A percentile compares a stretch with the other conserved stretches of the same genome.
These are phyloP conservation scores for Basipetospora chlamydospora DNA, from an alignment of 2,329 filamentous ascomycete genomes.

Conservation along the genomic window DNA sequence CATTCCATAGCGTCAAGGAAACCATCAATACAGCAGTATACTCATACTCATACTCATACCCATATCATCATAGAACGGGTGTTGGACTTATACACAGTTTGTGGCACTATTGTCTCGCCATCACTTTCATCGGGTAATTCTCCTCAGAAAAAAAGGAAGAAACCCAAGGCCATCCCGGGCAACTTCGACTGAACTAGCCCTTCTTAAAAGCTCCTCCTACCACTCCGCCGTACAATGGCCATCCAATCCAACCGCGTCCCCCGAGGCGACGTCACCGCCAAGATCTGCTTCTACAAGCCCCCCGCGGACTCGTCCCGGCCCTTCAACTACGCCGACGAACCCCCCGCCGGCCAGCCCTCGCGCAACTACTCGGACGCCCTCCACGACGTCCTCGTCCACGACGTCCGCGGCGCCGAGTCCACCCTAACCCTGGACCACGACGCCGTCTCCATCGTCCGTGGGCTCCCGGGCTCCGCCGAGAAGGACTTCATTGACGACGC, in stretches of 20 bases:
- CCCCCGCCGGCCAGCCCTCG: constrained; percentile 44
- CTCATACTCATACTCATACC: no score
- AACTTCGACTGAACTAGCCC: no score
- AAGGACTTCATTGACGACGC: constrained; percentile 53
- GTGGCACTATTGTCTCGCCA: no score
- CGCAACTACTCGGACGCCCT: constrained; percentile 45
- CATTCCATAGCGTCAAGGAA: no score
- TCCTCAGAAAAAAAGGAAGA: no score
- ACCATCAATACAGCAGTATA: no score
- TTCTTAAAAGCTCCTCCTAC: no score
- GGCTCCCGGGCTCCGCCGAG: constrained; percentile 41
- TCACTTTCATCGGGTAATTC: no score
- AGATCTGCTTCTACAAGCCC: constrained; percentile 50
- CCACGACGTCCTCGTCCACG: constrained; percentile 45
- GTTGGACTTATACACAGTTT: no score
- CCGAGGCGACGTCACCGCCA: constrained; percentile 45
- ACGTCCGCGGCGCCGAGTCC: constrained; percentile 58
- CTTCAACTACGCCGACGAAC: constrained; percentile 53
- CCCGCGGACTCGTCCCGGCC: constrained; percentile 45
- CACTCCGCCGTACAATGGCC: constrained; percentile 20
- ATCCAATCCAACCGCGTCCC: constrained; percentile 24
- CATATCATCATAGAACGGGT: no score
- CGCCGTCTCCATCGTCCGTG: constrained; percentile 54
- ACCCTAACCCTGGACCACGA: constrained; percentile 55
- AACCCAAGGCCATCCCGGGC: no score